phyloP scores from a whole-genome alignment of 208 protist genomes.

The Trypanosoma conorhini region DNA sequence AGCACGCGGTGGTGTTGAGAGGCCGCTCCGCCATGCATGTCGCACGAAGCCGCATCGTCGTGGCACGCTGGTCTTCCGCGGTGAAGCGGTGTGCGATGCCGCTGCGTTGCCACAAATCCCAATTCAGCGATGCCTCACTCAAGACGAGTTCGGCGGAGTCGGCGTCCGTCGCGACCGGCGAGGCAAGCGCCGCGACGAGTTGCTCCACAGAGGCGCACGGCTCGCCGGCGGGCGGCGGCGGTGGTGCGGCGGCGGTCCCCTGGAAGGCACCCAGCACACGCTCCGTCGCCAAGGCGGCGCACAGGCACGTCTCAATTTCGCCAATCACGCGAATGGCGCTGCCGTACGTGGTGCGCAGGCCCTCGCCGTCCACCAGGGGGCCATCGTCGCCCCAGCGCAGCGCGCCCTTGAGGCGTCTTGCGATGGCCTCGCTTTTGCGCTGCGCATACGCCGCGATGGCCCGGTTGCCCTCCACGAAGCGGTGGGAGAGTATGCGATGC shows the following conservation, averaged over 20 bases:
- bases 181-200: slow-evolving; percentile 26
- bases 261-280: slow-evolving; percentile 38
- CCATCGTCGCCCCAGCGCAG: slow-evolving; percentile 4
- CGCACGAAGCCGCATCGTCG: slow-evolving; percentile 47
- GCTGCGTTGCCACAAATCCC: slow-evolving; percentile 24
- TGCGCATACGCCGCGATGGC: slow-evolving; percentile 39
- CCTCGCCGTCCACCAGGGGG: slow-evolving; percentile 38
- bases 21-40: slow-evolving; percentile 82
- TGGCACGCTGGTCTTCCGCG: slow-evolving; percentile 20
- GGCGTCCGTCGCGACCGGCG: slow-evolving; percentile 10
- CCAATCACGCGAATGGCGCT: slow-evolving; percentile 47
- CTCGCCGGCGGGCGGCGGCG: slow-evolving; percentile 24
- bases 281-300: slow-evolving; percentile 51
- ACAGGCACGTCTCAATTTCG: slow-evolving; percentile 62
- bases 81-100: slow-evolving; percentile 16
- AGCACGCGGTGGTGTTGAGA: slow-evolving; percentile 61
- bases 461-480: slow-evolving; percentile 38
- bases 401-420: slow-evolving; percentile 31
- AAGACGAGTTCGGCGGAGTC: slow-evolving; percentile 3
- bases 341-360: slow-evolving; percentile 35
- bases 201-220: slow-evolving; percentile 28
- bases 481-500: slow-evolving; percentile 69
- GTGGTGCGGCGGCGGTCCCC: slow-evolving; percentile 12
- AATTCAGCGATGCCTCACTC: slow-evolving; percentile 16
- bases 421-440: slow-evolving; percentile 21